Base-by-base conservation (phyloP, 2,329 filamentous ascomycete genomes). In the Beauveria sp. region DNA sequence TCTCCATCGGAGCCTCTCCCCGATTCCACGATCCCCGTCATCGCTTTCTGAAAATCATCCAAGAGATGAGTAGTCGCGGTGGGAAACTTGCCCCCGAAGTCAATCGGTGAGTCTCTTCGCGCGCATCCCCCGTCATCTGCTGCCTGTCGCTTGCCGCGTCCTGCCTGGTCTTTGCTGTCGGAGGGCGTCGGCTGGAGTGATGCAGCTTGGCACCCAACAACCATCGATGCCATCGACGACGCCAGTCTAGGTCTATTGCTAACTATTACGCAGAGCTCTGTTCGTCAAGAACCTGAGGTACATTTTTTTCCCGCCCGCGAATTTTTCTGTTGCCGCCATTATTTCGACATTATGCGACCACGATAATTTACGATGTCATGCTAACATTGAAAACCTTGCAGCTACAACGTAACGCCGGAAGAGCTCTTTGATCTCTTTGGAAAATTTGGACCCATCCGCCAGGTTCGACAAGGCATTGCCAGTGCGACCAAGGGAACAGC, bases 221-320 rank as follows among this genome's bases (percentile, higher is more conserved):
- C 26, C 57, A 59, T 42, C 45, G 57, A 38, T 20, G 22, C 10
- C 47, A 58, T 52, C 47, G 30, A 34, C 49, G 7, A 49, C 24
- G 18, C 22, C 3, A 7, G 3, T 43, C 16, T 43, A 9, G 14
- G 16, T 34, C 18, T 42, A 47, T 65, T 64, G 65, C 75, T 78
- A 68, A 78, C 75, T 26, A 5, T 62, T 67, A 62, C 67, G 66
- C 69, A 96, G 93, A 88, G 93, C 95, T 88, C 90, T 99, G 82
- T 98, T 98, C 86, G 93, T 98, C 73, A 98, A 98, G 91, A 98
- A 99, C 86, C 86, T 98, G 82, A 96, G 90, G 91, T 96, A 78
- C 62, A 60, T 53, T 62, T 64, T 64, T 62, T 60, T 62, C 62
- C 62, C 50, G 58, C 26, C 42, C 58, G 43, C 47, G 34, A 59